Evolutionary conservation across 2,329 filamentous ascomycete genomes (phyloP).

Genomic region (Colletotrichum limetticola): DNA sequence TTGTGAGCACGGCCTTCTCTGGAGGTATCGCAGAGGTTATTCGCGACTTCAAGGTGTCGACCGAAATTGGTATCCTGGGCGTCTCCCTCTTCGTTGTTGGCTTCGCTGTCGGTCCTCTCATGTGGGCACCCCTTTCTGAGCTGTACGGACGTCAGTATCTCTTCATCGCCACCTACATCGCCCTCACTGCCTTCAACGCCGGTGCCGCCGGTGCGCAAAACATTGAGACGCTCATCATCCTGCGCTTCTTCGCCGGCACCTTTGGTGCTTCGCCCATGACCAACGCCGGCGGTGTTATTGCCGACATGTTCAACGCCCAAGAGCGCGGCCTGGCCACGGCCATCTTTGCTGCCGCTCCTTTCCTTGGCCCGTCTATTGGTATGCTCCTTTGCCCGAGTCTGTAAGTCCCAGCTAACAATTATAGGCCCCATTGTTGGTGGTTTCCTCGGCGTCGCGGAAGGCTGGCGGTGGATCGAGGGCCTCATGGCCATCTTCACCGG

Average conservation of each 20-base stretch:
- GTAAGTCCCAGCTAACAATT: conserved; percentile 76
- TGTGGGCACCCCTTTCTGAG: conserved; percentile 74
- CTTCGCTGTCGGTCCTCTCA: conserved; percentile 68
- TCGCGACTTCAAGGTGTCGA: conserved; percentile 57
- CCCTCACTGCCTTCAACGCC: conserved; percentile 70
- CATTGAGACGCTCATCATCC: conserved; percentile 67
- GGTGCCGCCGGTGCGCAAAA: conserved; percentile 67
- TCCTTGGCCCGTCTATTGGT: conserved; percentile 73
- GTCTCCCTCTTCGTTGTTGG: conserved; percentile 59
- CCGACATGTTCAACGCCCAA: conserved; percentile 66
- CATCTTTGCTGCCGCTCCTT: conserved; percentile 73
- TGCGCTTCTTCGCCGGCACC: conserved; percentile 72
- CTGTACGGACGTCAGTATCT: conserved; percentile 69
- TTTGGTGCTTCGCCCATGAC: conserved; percentile 72
- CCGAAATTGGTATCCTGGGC: conserved; percentile 58
- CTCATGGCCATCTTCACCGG: conserved; percentile 69
- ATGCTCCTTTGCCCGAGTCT: conserved; percentile 51
- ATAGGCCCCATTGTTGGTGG: conserved; percentile 73
- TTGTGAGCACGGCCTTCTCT: conserved; percentile 71
- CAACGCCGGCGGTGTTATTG: conserved; percentile 71
- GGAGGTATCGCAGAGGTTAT: conserved; percentile 64
- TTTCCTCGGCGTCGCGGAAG: conserved; percentile 71
- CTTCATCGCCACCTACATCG: conserved; percentile 67
- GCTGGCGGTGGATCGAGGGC: conserved; percentile 78
- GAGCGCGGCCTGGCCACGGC: conserved; percentile 69